A percentile compares a stretch with the other conserved stretches of the same genome.
Evolutionary conservation across 257 asterid genomes (phyloP).

Genomic region (Ajuga chamaepitys): DNA sequence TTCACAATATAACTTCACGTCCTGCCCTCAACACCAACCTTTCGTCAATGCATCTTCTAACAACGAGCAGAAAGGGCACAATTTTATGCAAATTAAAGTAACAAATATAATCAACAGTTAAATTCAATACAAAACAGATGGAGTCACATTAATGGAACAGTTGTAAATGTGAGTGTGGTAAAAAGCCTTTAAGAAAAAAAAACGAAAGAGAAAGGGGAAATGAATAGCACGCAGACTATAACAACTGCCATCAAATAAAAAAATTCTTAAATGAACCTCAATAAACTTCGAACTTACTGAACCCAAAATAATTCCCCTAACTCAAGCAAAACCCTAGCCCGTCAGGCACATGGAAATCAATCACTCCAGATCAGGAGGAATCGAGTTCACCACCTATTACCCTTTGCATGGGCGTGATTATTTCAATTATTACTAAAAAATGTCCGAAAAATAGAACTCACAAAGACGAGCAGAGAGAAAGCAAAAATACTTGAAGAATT

Average conservation of each 20-base stretch:
- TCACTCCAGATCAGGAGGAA: neutral
- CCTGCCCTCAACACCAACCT: neutral
- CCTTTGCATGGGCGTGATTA: constrained; percentile 2
- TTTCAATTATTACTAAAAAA: neutral
- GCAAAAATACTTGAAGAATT: neutral
- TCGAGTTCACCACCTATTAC: neutral
- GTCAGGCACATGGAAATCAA: neutral
- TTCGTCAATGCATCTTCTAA: neutral
- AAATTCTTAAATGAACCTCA: too few relatives aligned
- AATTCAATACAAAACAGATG: neutral
- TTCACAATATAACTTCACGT: constrained; percentile 2
- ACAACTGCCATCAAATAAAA: too few relatives aligned
- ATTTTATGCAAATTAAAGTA: neutral
- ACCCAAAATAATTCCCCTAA: too few relatives aligned
- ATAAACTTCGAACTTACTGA: too few relatives aligned
- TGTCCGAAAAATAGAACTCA: neutral
- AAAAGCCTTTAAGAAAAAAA: too few relatives aligned
- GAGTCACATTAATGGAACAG: neutral
- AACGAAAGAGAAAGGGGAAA: too few relatives aligned
- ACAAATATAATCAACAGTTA: neutral
- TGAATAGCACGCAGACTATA: too few relatives aligned
- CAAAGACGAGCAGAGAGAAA: neutral
- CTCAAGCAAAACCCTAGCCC: constrained; percentile 8
- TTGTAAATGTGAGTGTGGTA: too few relatives aligned
- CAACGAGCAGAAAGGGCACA: neutral